Evolutionary conservation across 2,329 filamentous ascomycete genomes (phyloP), one percentile per base, ranked within the genome.

Genomic region (Fusarium domesticum): DNA sequence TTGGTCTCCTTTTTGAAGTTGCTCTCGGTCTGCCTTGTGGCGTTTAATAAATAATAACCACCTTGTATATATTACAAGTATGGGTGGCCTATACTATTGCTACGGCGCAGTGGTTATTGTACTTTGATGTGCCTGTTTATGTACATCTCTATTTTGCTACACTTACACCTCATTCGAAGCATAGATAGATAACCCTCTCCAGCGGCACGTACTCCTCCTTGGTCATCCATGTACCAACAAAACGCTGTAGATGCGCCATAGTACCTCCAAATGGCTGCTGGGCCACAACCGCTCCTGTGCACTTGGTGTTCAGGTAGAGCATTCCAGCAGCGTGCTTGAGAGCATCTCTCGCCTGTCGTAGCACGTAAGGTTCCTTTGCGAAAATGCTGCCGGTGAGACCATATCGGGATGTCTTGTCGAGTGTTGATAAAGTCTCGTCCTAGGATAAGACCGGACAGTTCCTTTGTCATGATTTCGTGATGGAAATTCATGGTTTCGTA

Each of bases 361-460:
- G 69, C 4, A 75, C 82, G 8, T 73, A 67, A 12, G 84, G 70
- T 60, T 87, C 83, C 43, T 75, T 69, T 1, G 85, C 83, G 61
- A 89, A 89, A 28, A 89, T 72, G 37, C 83, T 77, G 4, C 85
- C 85, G 0, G 85, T 89, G 18, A 89, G 72, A 11, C 56, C 57
- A 8, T 57, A 57, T 7, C 50, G 42, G 1, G 54, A 54, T 1
- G 54, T 57, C 2, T 47, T 52, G 20, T 57, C 50, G 2, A 57
- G 20, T 0, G 45, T 44, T 15, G 39, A 36, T 5, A 56, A n/a
- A 0, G 53, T 54, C 3, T 56, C 50, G 1, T 56, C 50, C 52
- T 3, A 77, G 60, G 7, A 77, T 61, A 2, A 74, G 74, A 0
- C 74, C 74, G 43, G 77, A 77, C 18, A 77, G 64, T 58, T 77